phyloP scores from a whole-genome alignment of 1,284 basidiomycete species.

The Heliocybe sulcata region DNA sequence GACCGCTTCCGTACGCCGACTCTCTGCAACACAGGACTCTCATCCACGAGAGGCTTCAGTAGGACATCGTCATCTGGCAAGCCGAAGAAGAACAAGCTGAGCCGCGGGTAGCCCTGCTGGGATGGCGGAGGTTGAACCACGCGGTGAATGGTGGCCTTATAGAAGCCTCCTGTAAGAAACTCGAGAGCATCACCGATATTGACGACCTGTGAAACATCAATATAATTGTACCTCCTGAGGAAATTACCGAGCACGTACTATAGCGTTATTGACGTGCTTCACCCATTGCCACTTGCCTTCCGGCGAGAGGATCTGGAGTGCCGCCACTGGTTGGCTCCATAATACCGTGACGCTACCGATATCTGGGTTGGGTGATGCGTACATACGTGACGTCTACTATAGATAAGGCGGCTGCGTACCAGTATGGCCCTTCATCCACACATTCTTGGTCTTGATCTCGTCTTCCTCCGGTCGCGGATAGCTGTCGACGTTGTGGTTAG shows the following conservation, averaged over 20 bases:
- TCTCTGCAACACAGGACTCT: constrained; percentile 23
- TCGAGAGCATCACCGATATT: constrained; percentile 36
- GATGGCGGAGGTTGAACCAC: constrained; percentile 43
- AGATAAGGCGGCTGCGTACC: constrained; percentile 22
- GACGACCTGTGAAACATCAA: constrained; percentile 19
- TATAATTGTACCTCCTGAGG: background rate
- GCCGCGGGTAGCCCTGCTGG: constrained; percentile 33
- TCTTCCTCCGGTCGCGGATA: constrained; percentile 42
- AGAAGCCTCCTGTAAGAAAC: constrained; percentile 36
- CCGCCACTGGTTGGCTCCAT: constrained; percentile 54
- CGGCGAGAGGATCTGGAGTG: constrained; percentile 45
- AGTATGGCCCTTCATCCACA: constrained; percentile 59
- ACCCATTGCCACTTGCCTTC: constrained; percentile 53
- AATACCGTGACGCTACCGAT: constrained; percentile 50
- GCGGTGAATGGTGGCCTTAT: constrained; percentile 34
- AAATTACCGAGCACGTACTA: constrained; percentile 27
- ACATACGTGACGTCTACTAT: background rate
- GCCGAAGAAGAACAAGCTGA: constrained; percentile 38
- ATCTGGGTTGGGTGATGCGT: constrained; percentile 25
- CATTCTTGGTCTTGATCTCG: constrained; percentile 43
- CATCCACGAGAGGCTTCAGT: constrained; percentile 17
- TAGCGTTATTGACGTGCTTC: constrained; percentile 49
- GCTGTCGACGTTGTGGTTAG: constrained; percentile 14
- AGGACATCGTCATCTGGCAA: constrained; percentile 23
- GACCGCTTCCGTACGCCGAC: constrained; percentile 11